phyloP scores from a whole-genome alignment of 2,329 filamentous ascomycete species.

The Aureobasidium sp. region DNA sequence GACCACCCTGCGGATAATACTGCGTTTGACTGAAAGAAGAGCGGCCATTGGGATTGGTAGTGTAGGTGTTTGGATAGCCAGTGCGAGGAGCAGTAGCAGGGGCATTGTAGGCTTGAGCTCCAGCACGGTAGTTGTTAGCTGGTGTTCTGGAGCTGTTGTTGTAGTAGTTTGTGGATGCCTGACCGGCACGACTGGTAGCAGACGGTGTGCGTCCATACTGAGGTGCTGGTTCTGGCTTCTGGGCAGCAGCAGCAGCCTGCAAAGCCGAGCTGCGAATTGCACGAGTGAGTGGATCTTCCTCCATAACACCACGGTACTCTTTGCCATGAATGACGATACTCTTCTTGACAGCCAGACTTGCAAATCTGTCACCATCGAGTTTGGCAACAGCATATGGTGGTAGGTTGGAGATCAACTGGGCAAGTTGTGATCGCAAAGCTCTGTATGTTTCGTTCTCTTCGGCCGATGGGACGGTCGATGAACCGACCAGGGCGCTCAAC shows the following conservation, averaged over 20 bases:
- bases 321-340: constrained; percentile 66
- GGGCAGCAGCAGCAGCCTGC: constrained; percentile 23
- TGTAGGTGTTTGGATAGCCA: constrained; percentile 9
- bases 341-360: constrained; percentile 72
- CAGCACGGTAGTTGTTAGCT: constrained; percentile 22
- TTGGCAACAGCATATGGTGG: constrained; percentile 83
- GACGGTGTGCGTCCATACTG: constrained; percentile 16
- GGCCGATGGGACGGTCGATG: constrained; percentile 57
- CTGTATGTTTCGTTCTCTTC: constrained; percentile 59
- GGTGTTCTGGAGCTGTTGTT: constrained; percentile 23
- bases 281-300: constrained; percentile 62
- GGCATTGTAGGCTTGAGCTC: constrained; percentile 7
- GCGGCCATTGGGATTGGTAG: background rate
- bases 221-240: constrained; percentile 2
- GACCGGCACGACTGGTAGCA: constrained; percentile 7
- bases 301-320: constrained; percentile 71
- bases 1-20: background rate
- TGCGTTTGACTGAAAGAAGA: constrained; percentile 9
- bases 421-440: constrained; percentile 66
- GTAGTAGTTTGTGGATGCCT: constrained; percentile 11
- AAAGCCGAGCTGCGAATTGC: constrained; percentile 34
- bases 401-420: constrained; percentile 64
- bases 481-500: constrained; percentile 48
- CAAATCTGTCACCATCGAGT: constrained; percentile 77
- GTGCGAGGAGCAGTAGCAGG: constrained; percentile 11